Evolutionary conservation across 345 rosid genomes (phyloP), one percentile per base, ranked within the genome.

Genomic region (Salix arbutifolia): DNA sequence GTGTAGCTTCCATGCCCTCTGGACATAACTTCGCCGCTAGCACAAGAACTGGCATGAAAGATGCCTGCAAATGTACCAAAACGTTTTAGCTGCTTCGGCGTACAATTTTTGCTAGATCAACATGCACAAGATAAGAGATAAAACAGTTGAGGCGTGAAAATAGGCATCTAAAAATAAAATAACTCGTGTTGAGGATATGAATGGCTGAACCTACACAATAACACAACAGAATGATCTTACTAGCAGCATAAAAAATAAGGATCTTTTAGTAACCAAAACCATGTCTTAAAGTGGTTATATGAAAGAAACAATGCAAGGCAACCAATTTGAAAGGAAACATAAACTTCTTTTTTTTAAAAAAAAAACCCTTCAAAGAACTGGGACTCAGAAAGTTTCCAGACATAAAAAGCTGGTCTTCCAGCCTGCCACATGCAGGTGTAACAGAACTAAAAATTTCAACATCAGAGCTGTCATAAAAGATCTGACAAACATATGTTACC

Each of bases 1-100:
- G 94, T 21, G 97, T 96, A 72, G 97, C 98, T 82, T 96, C 98
- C 97, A 96, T 92, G 81, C 98, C 98, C 83, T 92, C 97, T 17
- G 97, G 99, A 79, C 98, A 94, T 56, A 96, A 69, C 76, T 92
- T 91, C 6, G 97, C 98, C 17, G 98, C 97, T 64, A 94, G 84
- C 72, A 96, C 97, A 70, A 92, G 97, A 78, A 94, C 97, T 5
- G 97, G 98, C 98, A 94, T 94, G 88, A 96, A 94, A 42, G 99
- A 96, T 79, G 90, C 95, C 98, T 94, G 88, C 80, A 79, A 8
- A 52, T 71, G 21, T 56, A 65, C 25, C n/a, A 44, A 2, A 26
- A n/a, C n/a, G 38, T 73, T 71, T 65, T 25, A 42, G 23, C 67
- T 19, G 30, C 60, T 60, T n/a, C 21, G 21, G 40, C 60, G 30